Conservation (phyloP, 805 yeast genomes). For the Candida easanensis region DNA sequence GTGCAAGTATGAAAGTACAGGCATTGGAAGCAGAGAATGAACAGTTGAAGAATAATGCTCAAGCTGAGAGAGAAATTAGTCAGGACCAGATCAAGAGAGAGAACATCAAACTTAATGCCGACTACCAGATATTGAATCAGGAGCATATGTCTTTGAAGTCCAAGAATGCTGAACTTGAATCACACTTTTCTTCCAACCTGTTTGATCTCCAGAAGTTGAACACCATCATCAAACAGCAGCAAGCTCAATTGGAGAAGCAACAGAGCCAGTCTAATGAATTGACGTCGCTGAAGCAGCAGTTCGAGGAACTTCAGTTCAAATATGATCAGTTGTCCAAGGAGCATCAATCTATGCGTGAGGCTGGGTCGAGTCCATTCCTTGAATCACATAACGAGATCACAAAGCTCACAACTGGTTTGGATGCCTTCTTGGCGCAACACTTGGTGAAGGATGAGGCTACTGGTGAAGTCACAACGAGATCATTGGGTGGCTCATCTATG, state of each 20-base stretch:
- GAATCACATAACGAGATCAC: conserved; percentile 31
- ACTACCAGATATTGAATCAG: conserved; percentile 41
- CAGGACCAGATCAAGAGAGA: conserved; percentile 38
- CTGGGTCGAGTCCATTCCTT: conserved; percentile 26
- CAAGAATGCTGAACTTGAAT: conserved; percentile 45
- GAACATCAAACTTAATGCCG: conserved; percentile 41
- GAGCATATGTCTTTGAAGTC: conserved; percentile 43
- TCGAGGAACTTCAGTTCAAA: conserved; percentile 46
- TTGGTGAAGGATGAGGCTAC: conserved; percentile 18
- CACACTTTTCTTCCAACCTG: conserved; percentile 51
- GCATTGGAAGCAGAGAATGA: conserved; percentile 41
- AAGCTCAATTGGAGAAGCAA: conserved; percentile 41
- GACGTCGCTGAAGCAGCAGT: conserved; percentile 42
- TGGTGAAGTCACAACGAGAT: conserved; percentile 16
- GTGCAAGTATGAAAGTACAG: conserved; percentile 54
- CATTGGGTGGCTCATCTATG: conserved; percentile 1
- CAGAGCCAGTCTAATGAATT: conserved; percentile 41
- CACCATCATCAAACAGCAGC: conserved; percentile 51
- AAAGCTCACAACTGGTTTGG: conserved; percentile 29
- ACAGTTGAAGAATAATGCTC: conserved; percentile 20
- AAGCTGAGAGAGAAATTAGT: conserved; percentile 10
- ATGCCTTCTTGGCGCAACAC: conserved; percentile 28
- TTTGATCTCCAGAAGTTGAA: conserved; percentile 52
- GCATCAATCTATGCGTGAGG: conserved; percentile 37
- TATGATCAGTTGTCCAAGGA: conserved; percentile 44